Evolutionary conservation across 1,284 basidiomycete species (phyloP).

Genomic region (Phlebopus sp.): DNA sequence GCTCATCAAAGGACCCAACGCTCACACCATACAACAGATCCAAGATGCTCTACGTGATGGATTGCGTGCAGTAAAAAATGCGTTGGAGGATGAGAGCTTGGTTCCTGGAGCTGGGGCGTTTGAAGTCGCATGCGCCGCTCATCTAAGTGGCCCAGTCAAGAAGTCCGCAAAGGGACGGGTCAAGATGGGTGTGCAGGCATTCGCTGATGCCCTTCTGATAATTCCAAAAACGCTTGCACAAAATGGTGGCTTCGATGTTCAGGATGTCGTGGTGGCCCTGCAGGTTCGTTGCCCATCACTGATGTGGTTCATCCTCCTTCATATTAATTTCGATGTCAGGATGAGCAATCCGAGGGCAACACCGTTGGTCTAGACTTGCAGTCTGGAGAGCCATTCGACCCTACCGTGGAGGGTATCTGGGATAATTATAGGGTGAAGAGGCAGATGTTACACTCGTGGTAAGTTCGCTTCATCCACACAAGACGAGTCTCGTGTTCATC

Average conservation of each 20-base stretch:
- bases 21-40: slow-evolving; percentile 95
- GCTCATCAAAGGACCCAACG: slow-evolving; percentile 97
- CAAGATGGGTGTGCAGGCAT: slow-evolving; percentile 98
- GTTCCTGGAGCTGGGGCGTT: slow-evolving; percentile 97
- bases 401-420: slow-evolving; percentile 94
- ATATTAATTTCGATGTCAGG: slow-evolving; percentile 44
- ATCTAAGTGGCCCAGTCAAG: slow-evolving; percentile 81
- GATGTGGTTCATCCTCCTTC: slow-evolving; percentile 12
- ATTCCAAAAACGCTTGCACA: slow-evolving; percentile 96
- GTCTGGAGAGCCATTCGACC: slow-evolving; percentile 96
- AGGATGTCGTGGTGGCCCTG: slow-evolving; percentile 89
- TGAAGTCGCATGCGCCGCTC: slow-evolving; percentile 89
- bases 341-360: slow-evolving; percentile 91
- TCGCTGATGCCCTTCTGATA: slow-evolving; percentile 91
- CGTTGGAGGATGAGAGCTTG: slow-evolving; percentile 86
- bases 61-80: slow-evolving; percentile 95
- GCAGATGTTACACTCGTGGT: slow-evolving; percentile 98
- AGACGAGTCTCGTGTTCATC: slow-evolving; percentile 20
- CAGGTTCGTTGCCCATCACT: slow-evolving; percentile 52
- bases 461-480: slow-evolving; percentile 28
- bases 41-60: slow-evolving; percentile 97
- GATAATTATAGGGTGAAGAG: slow-evolving; percentile 99
- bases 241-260: slow-evolving; percentile 97
- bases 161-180: slow-evolving; percentile 90
- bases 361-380: slow-evolving; percentile 89